A percentile compares a stretch with the other conserved stretches of the same genome.
Conservation (phyloP, 805 yeast species). For the Starmerella sp. region DNA sequence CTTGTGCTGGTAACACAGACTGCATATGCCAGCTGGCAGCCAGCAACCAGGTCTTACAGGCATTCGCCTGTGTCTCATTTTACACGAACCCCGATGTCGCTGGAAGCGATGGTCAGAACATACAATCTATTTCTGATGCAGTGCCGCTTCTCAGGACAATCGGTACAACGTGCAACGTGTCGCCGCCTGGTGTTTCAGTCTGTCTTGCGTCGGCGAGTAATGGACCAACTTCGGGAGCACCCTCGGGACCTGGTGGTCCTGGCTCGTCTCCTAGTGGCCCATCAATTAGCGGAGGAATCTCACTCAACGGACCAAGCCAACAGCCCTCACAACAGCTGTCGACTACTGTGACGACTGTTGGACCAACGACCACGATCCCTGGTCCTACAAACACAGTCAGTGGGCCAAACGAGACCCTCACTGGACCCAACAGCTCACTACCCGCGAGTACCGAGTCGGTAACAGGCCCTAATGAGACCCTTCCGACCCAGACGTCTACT, state of each 20-base stretch:
- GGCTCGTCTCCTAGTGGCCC: neutral
- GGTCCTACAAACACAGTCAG: conserved; percentile 2
- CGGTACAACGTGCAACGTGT: neutral
- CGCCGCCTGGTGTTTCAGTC: neutral
- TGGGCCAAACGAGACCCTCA: conserved; percentile 1
- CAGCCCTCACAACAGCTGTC: neutral
- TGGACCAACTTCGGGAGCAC: neutral
- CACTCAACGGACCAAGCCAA: neutral
- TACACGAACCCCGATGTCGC: conserved; percentile 5
- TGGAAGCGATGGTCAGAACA: neutral
- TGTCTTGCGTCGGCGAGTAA: neutral
- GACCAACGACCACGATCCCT: neutral
- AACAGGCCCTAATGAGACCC: neutral
- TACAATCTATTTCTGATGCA: conserved; percentile 2
- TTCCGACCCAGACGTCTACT: neutral
- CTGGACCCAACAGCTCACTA: neutral
- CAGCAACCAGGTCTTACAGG: neutral
- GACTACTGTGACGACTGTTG: neutral
- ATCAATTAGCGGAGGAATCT: neutral
- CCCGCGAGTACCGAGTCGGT: neutral
- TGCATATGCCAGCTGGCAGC: conserved; percentile 9
- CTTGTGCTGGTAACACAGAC: neutral
- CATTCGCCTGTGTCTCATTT: conserved; percentile 4
- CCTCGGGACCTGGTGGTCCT: neutral
- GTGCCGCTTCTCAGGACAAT: neutral